Percentiles rank a stretch among this genome's conserved stretches.
Evolutionary conservation across 192 early-diverging fungal species (phyloP).

Genomic region (Rhizoclosmatium globosum): DNA sequence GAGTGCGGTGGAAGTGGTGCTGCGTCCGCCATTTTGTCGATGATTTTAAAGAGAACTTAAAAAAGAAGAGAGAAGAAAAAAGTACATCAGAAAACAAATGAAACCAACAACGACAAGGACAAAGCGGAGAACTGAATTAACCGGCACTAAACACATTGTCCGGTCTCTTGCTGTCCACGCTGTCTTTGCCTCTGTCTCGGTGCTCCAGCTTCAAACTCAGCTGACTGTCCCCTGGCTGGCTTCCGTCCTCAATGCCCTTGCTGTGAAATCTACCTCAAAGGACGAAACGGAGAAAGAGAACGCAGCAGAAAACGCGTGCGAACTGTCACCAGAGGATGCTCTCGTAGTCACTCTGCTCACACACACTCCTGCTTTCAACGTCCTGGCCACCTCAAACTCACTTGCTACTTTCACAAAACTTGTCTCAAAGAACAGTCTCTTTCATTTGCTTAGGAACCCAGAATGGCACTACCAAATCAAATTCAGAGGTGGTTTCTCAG

Average conservation of each 20-base stretch:
- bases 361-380: background rate
- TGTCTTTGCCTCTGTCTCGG: background rate
- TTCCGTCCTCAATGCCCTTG: background rate
- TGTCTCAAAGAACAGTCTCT: background rate
- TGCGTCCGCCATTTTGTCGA: too few relatives aligned
- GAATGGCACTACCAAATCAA: background rate
- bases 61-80: too few relatives aligned
- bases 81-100: too few relatives aligned
- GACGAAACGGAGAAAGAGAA: background rate
- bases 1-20: too few relatives aligned
- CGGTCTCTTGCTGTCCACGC: background rate
- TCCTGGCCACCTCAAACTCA: background rate
- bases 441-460: background rate
- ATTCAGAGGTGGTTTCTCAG: conserved; percentile 1
- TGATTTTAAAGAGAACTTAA: too few relatives aligned
- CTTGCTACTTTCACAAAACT: background rate
- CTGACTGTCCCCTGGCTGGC: background rate
- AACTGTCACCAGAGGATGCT: background rate
- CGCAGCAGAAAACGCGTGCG: background rate
- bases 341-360: background rate
- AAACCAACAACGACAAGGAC: too few relatives aligned
- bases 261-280: background rate
- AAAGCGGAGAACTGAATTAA: too few relatives aligned
- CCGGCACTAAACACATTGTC: background rate
- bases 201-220: background rate